Evolutionary conservation across 1,284 basidiomycete species (phyloP).

Genomic region (Sanghuangporus sanghuang): DNA sequence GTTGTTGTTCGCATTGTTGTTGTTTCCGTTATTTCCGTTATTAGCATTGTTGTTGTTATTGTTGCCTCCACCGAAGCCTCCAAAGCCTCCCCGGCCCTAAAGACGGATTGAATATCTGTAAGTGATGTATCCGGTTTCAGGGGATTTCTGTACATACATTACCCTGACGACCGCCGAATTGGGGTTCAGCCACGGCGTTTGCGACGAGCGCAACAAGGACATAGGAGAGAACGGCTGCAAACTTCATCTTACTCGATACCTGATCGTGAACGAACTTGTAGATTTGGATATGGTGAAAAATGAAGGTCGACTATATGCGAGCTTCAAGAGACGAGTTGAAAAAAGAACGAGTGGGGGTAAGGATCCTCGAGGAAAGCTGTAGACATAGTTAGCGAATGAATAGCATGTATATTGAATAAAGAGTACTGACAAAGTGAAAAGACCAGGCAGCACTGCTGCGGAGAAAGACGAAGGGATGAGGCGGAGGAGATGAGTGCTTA

Average conservation of each 20-base stretch:
- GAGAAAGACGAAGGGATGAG: constrained; percentile 19
- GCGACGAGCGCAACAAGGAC: constrained; percentile 39
- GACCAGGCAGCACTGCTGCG: constrained; percentile 37
- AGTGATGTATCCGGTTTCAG: background rate
- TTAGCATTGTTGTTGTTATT: constrained; percentile 7
- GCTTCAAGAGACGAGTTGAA: constrained; percentile 32
- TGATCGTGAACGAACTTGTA: background rate
- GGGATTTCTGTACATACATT: constrained; percentile 1
- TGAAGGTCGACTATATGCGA: constrained; percentile 26
- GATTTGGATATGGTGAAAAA: constrained; percentile 5
- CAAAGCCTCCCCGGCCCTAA: constrained; percentile 21
- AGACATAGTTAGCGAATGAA: background rate
- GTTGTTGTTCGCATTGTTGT: constrained; percentile 18
- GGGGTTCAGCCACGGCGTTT: constrained; percentile 17
- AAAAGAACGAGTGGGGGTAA: constrained; percentile 32
- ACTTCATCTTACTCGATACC: constrained; percentile 41
- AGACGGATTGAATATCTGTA: background rate
- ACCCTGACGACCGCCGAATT: constrained; percentile 8
- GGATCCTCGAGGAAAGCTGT: constrained; percentile 26
- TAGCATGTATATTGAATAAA: background rate
- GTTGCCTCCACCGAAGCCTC: constrained; percentile 20
- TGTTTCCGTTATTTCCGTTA: constrained; percentile 5
- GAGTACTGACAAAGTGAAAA: constrained; percentile 22
- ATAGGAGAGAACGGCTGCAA: constrained; percentile 38
- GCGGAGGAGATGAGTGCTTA: constrained; percentile 20